Evolutionary conservation across 2,329 filamentous ascomycete species (phyloP).

Genomic region (Exophiala aquamarina): DNA sequence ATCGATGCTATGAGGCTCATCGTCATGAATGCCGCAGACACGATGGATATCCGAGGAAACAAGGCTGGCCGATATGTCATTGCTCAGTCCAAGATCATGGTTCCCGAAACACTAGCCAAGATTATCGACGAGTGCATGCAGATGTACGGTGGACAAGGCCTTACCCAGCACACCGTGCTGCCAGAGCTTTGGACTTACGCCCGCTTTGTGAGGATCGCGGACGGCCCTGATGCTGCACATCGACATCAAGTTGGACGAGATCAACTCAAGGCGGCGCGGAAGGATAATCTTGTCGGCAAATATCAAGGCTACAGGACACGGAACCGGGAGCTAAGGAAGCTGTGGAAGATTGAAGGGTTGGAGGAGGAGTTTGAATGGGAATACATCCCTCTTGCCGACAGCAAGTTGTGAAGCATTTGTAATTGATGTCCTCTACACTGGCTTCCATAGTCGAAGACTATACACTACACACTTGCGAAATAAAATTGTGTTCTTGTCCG

Average conservation of each 20-base stretch:
- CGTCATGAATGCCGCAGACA: constrained; percentile 82
- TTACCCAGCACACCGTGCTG: constrained; percentile 81
- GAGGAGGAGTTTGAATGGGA: constrained; percentile 11
- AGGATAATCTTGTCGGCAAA: constrained; percentile 1
- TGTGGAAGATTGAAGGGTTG: constrained; percentile 3
- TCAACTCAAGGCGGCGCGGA: constrained; percentile 7
- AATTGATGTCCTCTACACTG: no score
- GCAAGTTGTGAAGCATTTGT: no score
- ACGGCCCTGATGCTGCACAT: constrained; percentile 87
- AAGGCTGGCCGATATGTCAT: constrained; percentile 83
- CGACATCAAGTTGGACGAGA: constrained; percentile 47
- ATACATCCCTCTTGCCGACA: constrained; percentile 1
- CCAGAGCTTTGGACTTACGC: constrained; percentile 73
- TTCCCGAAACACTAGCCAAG: constrained; percentile 70
- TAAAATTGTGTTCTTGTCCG: no score
- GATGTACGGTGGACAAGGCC: constrained; percentile 71
- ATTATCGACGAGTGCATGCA: constrained; percentile 81
- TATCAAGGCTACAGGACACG: constrained; percentile 7
- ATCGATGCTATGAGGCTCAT: constrained; percentile 80
- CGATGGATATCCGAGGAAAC: constrained; percentile 78
- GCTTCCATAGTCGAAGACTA: no score
- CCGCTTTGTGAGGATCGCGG: constrained; percentile 71
- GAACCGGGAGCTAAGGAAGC: constrained; percentile 9
- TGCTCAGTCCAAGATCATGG: constrained; percentile 79
- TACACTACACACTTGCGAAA: no score